These are phyloP conservation scores for Ceriops decandra DNA, from an alignment of 345 rosid species.

Conservation along the genomic window DNA sequence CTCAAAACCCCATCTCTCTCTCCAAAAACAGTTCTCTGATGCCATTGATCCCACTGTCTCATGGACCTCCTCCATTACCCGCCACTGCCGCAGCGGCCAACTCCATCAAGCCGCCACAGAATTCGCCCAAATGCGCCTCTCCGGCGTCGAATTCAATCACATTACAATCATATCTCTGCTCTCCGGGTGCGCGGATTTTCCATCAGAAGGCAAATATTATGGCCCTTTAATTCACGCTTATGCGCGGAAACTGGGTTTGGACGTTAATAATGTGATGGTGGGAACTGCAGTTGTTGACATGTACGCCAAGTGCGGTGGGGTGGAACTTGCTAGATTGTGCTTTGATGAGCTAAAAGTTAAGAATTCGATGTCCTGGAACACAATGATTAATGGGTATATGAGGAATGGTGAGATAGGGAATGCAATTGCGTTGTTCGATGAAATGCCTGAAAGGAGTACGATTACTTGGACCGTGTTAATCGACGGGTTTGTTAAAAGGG, in stretches of 20 bases:
- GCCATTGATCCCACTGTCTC: constrained; percentile 35
- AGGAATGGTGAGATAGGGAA: constrained; percentile 8
- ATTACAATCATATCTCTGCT: constrained; percentile 51
- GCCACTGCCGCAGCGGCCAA: constrained; percentile 54
- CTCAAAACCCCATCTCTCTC: constrained; percentile 16
- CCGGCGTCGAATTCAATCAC: constrained; percentile 61
- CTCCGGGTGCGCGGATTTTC: constrained; percentile 49
- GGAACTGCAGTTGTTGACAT: constrained; percentile 21
- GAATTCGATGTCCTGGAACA: constrained; percentile 25
- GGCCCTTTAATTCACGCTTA: constrained; percentile 57
- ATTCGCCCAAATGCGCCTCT: constrained; percentile 54
- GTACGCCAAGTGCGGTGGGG: constrained; percentile 22
- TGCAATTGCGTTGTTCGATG: constrained; percentile 23
- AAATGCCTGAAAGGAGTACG: constrained; percentile 25
- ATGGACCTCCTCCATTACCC: constrained; percentile 75
- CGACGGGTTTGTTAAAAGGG: constrained; percentile 28
- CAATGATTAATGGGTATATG: constrained; percentile 25
- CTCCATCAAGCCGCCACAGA: constrained; percentile 44
- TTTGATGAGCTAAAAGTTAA: constrained; percentile 13
- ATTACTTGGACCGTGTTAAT: constrained; percentile 28
- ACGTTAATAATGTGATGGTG: constrained; percentile 22
- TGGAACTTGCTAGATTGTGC: constrained; percentile 16
- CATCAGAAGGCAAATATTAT: constrained; percentile 28
- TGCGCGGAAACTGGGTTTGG: constrained; percentile 46
- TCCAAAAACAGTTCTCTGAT: constrained; percentile 12